Percentiles rank a stretch among this genome's conserved stretches.
Evolutionary conservation across 2,329 filamentous ascomycete genomes (phyloP).

Genomic region (Cladobotryum protrusum): DNA sequence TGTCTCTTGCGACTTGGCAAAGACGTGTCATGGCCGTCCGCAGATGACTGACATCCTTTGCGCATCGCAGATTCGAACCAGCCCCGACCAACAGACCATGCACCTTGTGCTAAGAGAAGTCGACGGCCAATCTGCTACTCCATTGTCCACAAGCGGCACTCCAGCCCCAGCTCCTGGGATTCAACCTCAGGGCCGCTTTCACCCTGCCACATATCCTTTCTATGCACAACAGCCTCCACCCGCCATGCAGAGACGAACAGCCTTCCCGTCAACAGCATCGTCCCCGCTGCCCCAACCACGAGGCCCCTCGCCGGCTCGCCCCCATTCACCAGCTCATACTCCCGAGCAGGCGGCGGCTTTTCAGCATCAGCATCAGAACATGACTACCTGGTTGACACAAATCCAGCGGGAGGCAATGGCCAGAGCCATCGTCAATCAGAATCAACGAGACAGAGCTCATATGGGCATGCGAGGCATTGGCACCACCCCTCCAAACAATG

Average conservation of each 20-base stretch:
- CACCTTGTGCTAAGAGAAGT: slow-evolving; percentile 46
- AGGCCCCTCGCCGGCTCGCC: slow-evolving; percentile 24
- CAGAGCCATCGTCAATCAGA: slow-evolving; percentile 36
- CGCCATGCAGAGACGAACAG: slow-evolving; percentile 23
- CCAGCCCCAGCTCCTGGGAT: slow-evolving; percentile 21
- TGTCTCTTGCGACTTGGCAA: neutral
- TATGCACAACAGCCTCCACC: slow-evolving; percentile 22
- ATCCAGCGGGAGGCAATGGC: slow-evolving; percentile 41
- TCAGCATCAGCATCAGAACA: slow-evolving; percentile 36
- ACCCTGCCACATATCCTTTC: slow-evolving; percentile 6
- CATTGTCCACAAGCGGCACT: slow-evolving; percentile 19
- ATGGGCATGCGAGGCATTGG: slow-evolving; percentile 37
- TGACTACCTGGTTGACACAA: slow-evolving; percentile 41
- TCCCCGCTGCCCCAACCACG: slow-evolving; percentile 24
- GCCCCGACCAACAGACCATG: slow-evolving; percentile 43
- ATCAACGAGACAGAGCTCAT: slow-evolving; percentile 36
- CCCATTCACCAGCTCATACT: slow-evolving; percentile 15
- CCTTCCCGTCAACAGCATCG: slow-evolving; percentile 20
- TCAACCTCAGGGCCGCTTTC: slow-evolving; percentile 19
- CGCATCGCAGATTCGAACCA: slow-evolving; percentile 31
- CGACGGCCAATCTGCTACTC: slow-evolving; percentile 24
- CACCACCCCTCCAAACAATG: slow-evolving; percentile 21
- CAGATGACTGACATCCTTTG: slow-evolving; percentile 10
- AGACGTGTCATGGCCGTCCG: neutral
- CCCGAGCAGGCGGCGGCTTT: slow-evolving; percentile 25